Percentiles rank a stretch among this genome's conserved stretches.
These are phyloP conservation scores for Russula griseocarnosa DNA, from an alignment of 768 basidiomycete genomes.

Conservation along the genomic window DNA sequence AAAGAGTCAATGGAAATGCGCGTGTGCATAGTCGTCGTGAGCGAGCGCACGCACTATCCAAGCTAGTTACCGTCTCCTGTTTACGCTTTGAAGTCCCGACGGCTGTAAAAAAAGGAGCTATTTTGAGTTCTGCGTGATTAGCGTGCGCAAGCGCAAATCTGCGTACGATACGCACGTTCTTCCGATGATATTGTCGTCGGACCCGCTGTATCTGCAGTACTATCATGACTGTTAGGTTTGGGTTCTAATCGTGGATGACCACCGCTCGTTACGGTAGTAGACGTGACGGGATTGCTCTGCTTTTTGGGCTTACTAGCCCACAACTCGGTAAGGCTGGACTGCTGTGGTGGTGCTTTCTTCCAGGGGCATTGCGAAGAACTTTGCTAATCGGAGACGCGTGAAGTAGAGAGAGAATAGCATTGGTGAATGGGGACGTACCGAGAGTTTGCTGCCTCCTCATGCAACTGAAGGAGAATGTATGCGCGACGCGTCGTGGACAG, in stretches of 20 bases:
- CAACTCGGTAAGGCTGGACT: constrained; percentile 72
- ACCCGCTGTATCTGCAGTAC: neutral
- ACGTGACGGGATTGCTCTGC: constrained; percentile 31
- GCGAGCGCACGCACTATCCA: neutral
- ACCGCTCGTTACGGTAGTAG: constrained; percentile 23
- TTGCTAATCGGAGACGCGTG: constrained; percentile 42
- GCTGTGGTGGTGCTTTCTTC: constrained; percentile 64
- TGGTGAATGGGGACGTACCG: constrained; percentile 37
- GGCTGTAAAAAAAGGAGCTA: neutral
- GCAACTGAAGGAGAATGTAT: constrained; percentile 5
- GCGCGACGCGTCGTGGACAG: constrained; percentile 20
- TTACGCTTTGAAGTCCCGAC: constrained; percentile 20
- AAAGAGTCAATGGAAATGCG: neutral
- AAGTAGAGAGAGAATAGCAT: neutral
- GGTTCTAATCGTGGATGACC: neutral
- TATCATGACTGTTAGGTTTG: neutral
- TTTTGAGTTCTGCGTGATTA: neutral
- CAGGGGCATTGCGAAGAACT: constrained; percentile 75
- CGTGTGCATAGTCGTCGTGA: neutral
- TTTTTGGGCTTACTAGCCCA: constrained; percentile 53
- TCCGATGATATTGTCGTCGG: neutral
- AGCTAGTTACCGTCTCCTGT: neutral
- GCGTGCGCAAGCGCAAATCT: neutral
- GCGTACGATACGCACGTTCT: constrained; percentile 14
- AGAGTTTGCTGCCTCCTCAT: constrained; percentile 78